phyloP scores from a whole-genome alignment of 495 filamentous ascomycete genomes.

The Talaromyces adpressus region DNA sequence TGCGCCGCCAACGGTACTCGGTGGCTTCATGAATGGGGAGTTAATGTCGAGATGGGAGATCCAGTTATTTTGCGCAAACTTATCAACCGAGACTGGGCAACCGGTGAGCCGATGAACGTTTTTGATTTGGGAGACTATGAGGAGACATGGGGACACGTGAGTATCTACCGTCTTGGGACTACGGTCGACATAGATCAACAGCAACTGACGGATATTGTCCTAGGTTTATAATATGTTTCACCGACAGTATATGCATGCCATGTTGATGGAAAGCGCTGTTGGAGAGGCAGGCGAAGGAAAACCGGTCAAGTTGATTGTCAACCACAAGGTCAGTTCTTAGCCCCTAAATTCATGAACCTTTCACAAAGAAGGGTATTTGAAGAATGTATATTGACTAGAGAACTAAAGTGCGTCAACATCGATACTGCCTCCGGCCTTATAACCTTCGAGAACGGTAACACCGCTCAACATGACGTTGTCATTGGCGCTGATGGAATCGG shows the following conservation, averaged over 20 bases:
- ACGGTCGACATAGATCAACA: neutral
- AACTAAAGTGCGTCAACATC: conserved; percentile 26
- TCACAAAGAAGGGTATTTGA: neutral
- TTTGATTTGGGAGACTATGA: conserved; percentile 39
- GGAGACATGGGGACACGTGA: conserved; percentile 33
- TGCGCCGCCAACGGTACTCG: conserved; percentile 39
- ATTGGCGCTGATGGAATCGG: conserved; percentile 41
- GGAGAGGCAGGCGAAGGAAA: conserved; percentile 33
- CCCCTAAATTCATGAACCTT: neutral
- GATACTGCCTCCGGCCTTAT: conserved; percentile 28
- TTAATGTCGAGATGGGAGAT: conserved; percentile 36
- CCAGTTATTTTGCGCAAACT: conserved; percentile 40
- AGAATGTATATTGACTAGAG: neutral
- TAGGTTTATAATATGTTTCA: conserved; percentile 50
- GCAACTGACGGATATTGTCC: neutral
- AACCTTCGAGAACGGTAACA: conserved; percentile 27
- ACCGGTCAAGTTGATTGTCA: conserved; percentile 34
- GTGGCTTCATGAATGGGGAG: conserved; percentile 40
- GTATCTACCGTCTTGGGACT: conserved; percentile 1
- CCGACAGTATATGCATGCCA: conserved; percentile 46
- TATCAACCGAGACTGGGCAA: conserved; percentile 45
- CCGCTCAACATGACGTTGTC: conserved; percentile 30
- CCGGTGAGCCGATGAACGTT: conserved; percentile 36
- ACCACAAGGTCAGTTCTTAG: conserved; percentile 26
- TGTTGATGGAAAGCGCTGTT: conserved; percentile 43